Base-by-base conservation (phyloP, 192 early-diverging fungal species). In the Coemansia sp. region DNA sequence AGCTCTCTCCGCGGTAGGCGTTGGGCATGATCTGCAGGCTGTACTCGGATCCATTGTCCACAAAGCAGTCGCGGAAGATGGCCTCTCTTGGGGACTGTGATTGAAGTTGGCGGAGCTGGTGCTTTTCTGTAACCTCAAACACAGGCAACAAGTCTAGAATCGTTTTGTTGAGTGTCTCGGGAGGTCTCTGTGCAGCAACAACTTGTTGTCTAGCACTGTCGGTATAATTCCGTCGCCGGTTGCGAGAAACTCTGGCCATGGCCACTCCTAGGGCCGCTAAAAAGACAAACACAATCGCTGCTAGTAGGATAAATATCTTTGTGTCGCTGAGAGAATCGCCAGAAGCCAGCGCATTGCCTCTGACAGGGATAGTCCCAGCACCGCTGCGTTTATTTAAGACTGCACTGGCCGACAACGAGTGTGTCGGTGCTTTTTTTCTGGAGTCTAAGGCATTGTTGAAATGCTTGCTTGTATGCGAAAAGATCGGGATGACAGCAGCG, bases 241-340 rank as follows among this genome's bases (percentile, higher is more conserved):
- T 65, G 37, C 67, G 71, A 29, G 77, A 80, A 29, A 80, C 77
- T 20, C 77, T 64, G 11, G 77, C 62, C 77, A 80, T 80, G 15
- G 77, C 77, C n/a, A 80, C 71, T 8, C 71, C 77, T 29, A 80
- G 71, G 3, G 77, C 77, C 17, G 73, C 58, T n/a, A 80, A 64
- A 33, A 80, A 80, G 23, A 80, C 61, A 29, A 80, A 80, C n/a
- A 80, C 77, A 38, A 80, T 74, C 0, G 71, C 67, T 15, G 77
- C 77, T 14, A 80, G 53, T 10, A 80, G 64, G n/a, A 80, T 67
- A 55, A 80, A 80, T 61, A 80, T 80, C 57, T 80, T 80, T 37
- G 77, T 80, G 50, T 80, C 77, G 59, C 77, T 80, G 41, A 80
- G 71, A 17, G 77, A 67, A 25, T 80, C 77, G 2, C 52, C 52